phyloP scores from a whole-genome alignment of 352 stramenopile species.

The Phytopythium ostracodes region DNA sequence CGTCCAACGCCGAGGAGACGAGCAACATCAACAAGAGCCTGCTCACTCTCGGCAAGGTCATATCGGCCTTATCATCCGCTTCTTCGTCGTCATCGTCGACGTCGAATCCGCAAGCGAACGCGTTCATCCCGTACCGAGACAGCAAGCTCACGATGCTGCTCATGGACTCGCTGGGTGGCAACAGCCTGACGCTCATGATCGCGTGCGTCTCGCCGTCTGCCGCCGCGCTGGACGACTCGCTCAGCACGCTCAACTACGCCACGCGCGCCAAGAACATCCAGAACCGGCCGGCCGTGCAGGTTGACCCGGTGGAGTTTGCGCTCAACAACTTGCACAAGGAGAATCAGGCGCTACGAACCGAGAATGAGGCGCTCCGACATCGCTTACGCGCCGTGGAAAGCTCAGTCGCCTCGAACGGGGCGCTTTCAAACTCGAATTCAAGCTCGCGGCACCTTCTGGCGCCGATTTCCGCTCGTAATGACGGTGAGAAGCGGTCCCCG shows the following conservation, averaged over 20 bases:
- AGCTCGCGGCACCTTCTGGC: neutral
- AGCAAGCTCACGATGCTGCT: slow-evolving; percentile 86
- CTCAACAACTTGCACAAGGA: slow-evolving; percentile 61
- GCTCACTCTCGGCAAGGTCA: slow-evolving; percentile 81
- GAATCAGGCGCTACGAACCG: slow-evolving; percentile 46
- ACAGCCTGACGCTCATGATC: slow-evolving; percentile 82
- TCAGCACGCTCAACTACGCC: slow-evolving; percentile 85
- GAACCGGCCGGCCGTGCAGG: slow-evolving; percentile 73
- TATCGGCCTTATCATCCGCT: slow-evolving; percentile 45
- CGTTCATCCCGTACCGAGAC: slow-evolving; percentile 79
- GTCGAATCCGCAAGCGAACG: slow-evolving; percentile 17
- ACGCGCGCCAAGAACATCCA: slow-evolving; percentile 83
- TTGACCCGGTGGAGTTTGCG: slow-evolving; percentile 56
- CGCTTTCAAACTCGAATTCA: neutral
- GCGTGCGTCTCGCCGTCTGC: slow-evolving; percentile 71
- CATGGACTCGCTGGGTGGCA: slow-evolving; percentile 80
- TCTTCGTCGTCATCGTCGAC: neutral
- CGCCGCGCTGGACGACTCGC: slow-evolving; percentile 58
- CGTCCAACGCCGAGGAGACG: slow-evolving; percentile 65
- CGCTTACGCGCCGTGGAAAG: slow-evolving; percentile 21
- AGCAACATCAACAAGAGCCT: slow-evolving; percentile 86
- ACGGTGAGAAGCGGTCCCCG: slow-evolving; percentile 6
- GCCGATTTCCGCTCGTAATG: neutral
- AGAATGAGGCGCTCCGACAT: slow-evolving; percentile 61
- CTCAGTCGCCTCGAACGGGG: neutral